Evolutionary conservation across 352 stramenopile genomes (phyloP), one percentile per base, ranked within the genome.

Genomic region (Globisporangium uncinulatum): DNA sequence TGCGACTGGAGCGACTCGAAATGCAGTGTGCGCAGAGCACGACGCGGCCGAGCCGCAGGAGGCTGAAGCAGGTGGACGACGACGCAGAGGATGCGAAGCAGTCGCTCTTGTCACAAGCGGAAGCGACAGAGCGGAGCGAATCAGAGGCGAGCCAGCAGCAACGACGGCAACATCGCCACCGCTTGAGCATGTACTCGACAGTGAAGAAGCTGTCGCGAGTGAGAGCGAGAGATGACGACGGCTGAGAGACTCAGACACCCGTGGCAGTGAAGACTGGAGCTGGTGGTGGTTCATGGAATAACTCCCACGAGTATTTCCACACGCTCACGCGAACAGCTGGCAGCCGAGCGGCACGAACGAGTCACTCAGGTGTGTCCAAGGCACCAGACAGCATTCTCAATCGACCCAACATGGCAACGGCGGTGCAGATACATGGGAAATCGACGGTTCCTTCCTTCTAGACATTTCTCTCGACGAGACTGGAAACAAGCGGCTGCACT

Each of bases 141-240:
- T 6, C 47, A 11, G 24, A 53, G 13, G 24, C n/a, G 32, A 14
- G 17, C 3, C 24, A 52, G 46, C 46, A 29, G 24, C 47, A 53
- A 3, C 47, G 17, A n/a, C 19, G 71, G 24, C 47, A 53, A 3
- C 47, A n/a, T 6, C 19, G 71, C 4, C 71, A 67, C 46, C 67
- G 73, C 17, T 54, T 83, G 24, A 69, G 63, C 32, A 69, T 80
- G 43, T 39, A 76, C 52, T 76, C 71, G 7, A 76, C 69, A 4
- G 50, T n/a, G 10, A 76, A 80, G 59, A 70, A 64, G 32, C 39
- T 53, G 15, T 24, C 36, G n/a, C 48, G 39, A 8, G 9, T n/a
- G 42, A 24, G 17, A 45, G 6, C 15, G 42, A 29, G 42, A 29
- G 42, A 29, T 29, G 24, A 29, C 11, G 42, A 14, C 42, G 21